Conservation (phyloP, 2,329 filamentous ascomycete species). For the Colletotrichum tanaceti region DNA sequence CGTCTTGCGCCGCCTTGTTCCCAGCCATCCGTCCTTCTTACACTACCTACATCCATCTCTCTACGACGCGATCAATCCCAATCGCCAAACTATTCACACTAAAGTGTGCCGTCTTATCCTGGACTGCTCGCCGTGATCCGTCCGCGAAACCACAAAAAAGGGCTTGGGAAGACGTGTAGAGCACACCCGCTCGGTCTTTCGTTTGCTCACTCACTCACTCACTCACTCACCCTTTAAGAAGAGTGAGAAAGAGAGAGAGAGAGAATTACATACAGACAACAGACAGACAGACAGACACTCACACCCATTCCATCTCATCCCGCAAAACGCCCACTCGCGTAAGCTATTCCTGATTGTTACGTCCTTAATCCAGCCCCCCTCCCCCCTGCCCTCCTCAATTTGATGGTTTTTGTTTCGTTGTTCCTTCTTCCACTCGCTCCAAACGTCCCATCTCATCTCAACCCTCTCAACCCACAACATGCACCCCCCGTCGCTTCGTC, state of each 20-base stretch:
- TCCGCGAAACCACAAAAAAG: neutral
- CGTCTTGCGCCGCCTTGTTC: neutral
- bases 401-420: conserved; percentile 6
- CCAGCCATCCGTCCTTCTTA: conserved; percentile 1
- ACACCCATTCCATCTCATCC: conserved; percentile 28
- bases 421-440: conserved; percentile 8
- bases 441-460: conserved; percentile 28
- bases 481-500: conserved; percentile 33
- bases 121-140: neutral
- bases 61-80: neutral
- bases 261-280: too few relatives aligned
- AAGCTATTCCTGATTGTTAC: conserved; percentile 29
- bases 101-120: conserved; percentile 1
- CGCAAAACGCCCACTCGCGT: conserved; percentile 32
- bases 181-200: neutral
- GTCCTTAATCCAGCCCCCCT: conserved; percentile 1
- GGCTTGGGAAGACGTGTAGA: neutral
- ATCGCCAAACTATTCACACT: neutral
- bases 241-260: too few relatives aligned
- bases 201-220: neutral
- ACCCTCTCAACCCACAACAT: conserved; percentile 22
- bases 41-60: conserved; percentile 11
- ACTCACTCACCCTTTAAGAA: too few relatives aligned
- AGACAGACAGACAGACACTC: too few relatives aligned
- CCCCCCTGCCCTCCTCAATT: conserved; percentile 14